Evolutionary conservation across 805 yeast genomes (phyloP), one percentile per base, ranked within the genome.

Genomic region (Hanseniaspora taiwanica): DNA sequence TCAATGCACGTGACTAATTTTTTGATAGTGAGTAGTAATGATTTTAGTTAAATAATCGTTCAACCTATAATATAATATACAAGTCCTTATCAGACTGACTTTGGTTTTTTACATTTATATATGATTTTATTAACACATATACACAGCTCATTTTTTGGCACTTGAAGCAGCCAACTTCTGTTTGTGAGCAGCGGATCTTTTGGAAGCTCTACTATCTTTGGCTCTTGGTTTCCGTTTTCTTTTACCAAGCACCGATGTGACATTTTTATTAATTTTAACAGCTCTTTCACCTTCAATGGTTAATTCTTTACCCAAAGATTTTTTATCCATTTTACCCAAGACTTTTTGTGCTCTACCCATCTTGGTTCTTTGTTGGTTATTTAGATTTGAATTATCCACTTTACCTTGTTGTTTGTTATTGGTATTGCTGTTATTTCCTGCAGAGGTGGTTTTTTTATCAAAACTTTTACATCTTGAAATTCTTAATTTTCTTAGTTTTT

Each of bases 231-330:
- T 67, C 49, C 74, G 75, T 42, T 74, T 74, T 14, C 41, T 35
- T 24, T 42, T 42, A 9, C 40, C 24, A n/a, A 42, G 20, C 23
- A 42, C 38, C 23, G 58, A 76, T 71, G 48, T 78, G 64, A 20
- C 87, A 84, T 86, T 59, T 37, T 37, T 41, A 40, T 19, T 37
- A 37, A 41, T 37, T 37, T 79, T 80, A 43, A 65, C 62, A 13
- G 95, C 86, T 64, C 94, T 75, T 41, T 71, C 63, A 46, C 95
- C 95, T 63, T 85, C 95, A 27, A 77, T 56, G 5, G 66, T 52
- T 43, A 74, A 55, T 39, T 63, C 51, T 47, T 65, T 64, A 38
- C 89, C 89, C 7, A 76, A 71, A 18, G 79, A 68, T 27, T 80
- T 71, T 51, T 81, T 73, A 55, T 83, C 96, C 40, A 86, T 82